Percentiles rank a stretch among this genome's conserved stretches.
phyloP scores from a whole-genome alignment of 345 rosid genomes.

The Hevea brasiliensis region DNA sequence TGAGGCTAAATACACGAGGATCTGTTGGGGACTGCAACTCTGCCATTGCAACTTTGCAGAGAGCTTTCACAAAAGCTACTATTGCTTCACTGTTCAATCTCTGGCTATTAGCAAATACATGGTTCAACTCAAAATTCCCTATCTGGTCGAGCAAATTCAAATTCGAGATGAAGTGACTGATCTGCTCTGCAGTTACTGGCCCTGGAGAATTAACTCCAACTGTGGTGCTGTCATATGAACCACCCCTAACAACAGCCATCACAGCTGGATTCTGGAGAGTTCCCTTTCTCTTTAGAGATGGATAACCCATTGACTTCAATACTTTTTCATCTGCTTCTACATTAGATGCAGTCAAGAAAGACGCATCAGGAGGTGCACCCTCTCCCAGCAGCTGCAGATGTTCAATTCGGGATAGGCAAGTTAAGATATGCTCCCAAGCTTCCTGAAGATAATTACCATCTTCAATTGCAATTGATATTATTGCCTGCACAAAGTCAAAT shows the following conservation, averaged over 20 bases:
- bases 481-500: constrained; percentile 52
- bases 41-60: constrained; percentile 88
- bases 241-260: constrained; percentile 97
- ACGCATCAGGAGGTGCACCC: constrained; percentile 90
- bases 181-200: constrained; percentile 75
- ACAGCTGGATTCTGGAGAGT: constrained; percentile 86
- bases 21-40: constrained; percentile 98
- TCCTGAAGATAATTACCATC: constrained; percentile 95
- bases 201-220: constrained; percentile 63
- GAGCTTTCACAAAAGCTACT: constrained; percentile 90
- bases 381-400: constrained; percentile 94
- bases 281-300: constrained; percentile 83
- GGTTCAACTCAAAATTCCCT: constrained; percentile 86
- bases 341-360: constrained; percentile 67
- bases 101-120: constrained; percentile 94
- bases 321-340: constrained; percentile 67
- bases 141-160: constrained; percentile 97
- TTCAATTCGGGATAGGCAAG: constrained; percentile 94
- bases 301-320: constrained; percentile 52
- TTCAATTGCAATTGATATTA: constrained; percentile 86
- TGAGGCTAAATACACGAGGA: constrained; percentile 97
- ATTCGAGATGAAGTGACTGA: constrained; percentile 72
- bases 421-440: constrained; percentile 94
- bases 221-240: constrained; percentile 82
- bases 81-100: constrained; percentile 90